Conservation (phyloP, 371 early-diverging fungal genomes). For the Rhizopus arrhizus region DNA sequence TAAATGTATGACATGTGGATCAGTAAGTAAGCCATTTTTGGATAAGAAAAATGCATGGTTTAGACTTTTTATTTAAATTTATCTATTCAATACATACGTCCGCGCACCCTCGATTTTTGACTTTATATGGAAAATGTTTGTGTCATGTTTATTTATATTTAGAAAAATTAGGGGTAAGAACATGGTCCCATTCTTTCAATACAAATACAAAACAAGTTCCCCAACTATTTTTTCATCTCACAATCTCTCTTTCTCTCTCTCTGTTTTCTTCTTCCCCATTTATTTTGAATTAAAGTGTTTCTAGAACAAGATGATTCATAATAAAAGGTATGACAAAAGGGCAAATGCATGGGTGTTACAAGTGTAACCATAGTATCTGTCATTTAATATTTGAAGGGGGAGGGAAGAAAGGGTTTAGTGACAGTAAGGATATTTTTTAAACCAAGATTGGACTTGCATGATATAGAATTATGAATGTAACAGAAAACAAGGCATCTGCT, state of each 20-base stretch:
- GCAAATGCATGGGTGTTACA: conserved; percentile 28
- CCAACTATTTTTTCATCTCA: no score
- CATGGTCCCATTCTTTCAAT: no score
- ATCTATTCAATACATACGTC: conserved; percentile 15
- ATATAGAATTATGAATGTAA: no score
- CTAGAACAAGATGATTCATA: not conserved
- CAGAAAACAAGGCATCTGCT: no score
- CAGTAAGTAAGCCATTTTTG: conserved; percentile 71
- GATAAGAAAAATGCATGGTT: conserved; percentile 60
- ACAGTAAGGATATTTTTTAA: not conserved
- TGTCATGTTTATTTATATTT: not conserved
- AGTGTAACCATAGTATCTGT: conserved; percentile 25
- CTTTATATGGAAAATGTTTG: conserved; percentile 3
- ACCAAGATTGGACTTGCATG: no score
- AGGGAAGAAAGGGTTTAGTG: not conserved
- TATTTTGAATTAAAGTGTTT: no score
- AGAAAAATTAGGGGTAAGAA: not conserved
- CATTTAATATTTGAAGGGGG: conserved; percentile 8
- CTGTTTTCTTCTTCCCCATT: not conserved
- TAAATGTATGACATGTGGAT: conserved; percentile 66
- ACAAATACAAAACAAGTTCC: no score
- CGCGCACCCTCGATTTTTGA: conserved; percentile 24
- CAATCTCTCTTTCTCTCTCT: no score
- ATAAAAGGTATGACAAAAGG: conserved; percentile 6
- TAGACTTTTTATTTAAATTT: conserved; percentile 61